phyloP scores from a whole-genome alignment of 768 basidiomycete genomes.

The Grammothele lineata region DNA sequence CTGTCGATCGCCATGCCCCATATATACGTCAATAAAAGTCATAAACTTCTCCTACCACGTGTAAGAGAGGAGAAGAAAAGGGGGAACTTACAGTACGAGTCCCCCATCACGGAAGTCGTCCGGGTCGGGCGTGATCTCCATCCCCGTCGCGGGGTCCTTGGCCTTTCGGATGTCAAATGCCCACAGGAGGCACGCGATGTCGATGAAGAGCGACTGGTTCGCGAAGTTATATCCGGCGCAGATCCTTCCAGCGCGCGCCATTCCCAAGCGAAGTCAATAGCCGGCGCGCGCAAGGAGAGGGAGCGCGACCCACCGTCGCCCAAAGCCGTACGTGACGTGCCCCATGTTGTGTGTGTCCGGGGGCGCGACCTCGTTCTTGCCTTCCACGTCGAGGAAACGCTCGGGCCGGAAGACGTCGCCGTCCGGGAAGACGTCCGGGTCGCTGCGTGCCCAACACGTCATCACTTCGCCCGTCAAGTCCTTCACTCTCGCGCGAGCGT shows the following conservation, averaged over 20 bases:
- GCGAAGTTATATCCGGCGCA: constrained; percentile 23
- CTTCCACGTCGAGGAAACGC: constrained; percentile 12
- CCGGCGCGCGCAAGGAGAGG: neutral
- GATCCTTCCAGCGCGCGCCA: constrained; percentile 12
- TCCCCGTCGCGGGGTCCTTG: constrained; percentile 15
- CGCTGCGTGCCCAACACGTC: too few relatives aligned
- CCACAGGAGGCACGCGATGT: constrained; percentile 17
- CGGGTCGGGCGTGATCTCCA: neutral
- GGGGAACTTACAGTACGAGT: neutral
- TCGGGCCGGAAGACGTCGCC: constrained; percentile 17
- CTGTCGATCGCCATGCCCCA: too few relatives aligned
- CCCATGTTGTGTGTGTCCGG: neutral
- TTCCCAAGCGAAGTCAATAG: too few relatives aligned
- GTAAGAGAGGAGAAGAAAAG: neutral
- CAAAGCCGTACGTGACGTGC: constrained; percentile 7
- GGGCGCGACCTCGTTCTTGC: neutral
- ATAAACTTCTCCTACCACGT: too few relatives aligned
- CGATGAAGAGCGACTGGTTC: constrained; percentile 16
- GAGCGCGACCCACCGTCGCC: neutral
- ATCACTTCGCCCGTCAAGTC: too few relatives aligned
- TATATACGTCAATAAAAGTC: too few relatives aligned
- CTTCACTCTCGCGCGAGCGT: too few relatives aligned
- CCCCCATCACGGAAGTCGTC: neutral
- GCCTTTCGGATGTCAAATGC: constrained; percentile 17
- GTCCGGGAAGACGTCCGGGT: constrained; percentile 17